Base-by-base conservation (phyloP, 1,284 basidiomycete genomes). In the Tilletiaria anomala region DNA sequence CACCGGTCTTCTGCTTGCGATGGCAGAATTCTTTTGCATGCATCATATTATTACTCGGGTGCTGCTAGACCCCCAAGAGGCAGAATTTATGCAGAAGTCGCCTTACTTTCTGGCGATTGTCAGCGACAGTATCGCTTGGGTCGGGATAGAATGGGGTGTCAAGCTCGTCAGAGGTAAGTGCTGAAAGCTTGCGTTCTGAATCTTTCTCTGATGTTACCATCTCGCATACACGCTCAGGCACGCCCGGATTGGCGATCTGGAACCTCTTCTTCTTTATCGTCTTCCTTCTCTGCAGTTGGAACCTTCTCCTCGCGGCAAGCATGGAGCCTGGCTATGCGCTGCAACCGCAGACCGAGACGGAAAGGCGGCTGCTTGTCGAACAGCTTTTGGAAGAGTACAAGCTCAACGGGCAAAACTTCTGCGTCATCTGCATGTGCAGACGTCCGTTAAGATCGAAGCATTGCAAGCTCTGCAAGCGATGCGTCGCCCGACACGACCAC, bases 71-170 rank as follows among this genome's bases (percentile, higher is more conserved):
- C 50, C 62, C 21, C 38, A 32, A 21, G 47, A 55, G 18, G 43
- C 48, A 17, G 51, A 59, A 32, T 50, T 47, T 11, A n/a, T 63
- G n/a, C 59, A 64, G 24, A 37, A 48, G 11, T 51, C 48, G 35
- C 88, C 87, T 1, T 96, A 96, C 70, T 91, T 94, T 59, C 76
- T 84, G 1, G 82, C 84, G 10, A 85, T 97, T 51, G 91, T 97
- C 48, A 75, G 73, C 37, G 83, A 73, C 1, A 86, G 83, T 12
- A 76, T 96, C 59, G 68, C 86, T 23, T 91, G 87, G 83, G 84
- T 94, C 1, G 73, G 75, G 0, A 88, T 78, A 53, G 77, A 76
- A 39, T 96, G 87, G 87, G 68, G 77, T 5, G 73, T 78, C 8
- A 58, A 55, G 31, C 74, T 87, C 12, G 70, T 86, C 4, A 72